Percentiles rank a stretch among this genome's conserved stretches.
phyloP scores from a whole-genome alignment of 2,329 filamentous ascomycete genomes.

The Chrysoporthe austroafricana region DNA sequence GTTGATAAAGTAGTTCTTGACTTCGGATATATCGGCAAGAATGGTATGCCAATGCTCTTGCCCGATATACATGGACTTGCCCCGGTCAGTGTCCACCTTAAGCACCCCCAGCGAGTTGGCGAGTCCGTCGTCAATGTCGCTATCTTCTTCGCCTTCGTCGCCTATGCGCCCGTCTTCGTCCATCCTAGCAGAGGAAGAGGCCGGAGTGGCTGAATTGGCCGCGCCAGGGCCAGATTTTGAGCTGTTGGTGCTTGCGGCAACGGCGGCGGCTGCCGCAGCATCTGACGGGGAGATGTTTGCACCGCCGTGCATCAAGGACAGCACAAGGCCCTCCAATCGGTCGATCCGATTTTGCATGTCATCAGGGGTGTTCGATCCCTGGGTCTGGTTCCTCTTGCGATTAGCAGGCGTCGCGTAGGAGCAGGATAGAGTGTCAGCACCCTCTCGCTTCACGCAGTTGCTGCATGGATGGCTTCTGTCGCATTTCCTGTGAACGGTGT shows the following conservation, averaged over 20 bases:
- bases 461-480: conserved; percentile 90
- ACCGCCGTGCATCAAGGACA: conserved; percentile 92
- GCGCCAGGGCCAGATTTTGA: conserved; percentile 40
- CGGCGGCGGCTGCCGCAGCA: conserved; percentile 37
- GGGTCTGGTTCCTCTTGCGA: conserved; percentile 75
- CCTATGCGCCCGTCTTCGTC: conserved; percentile 59
- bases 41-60: conserved; percentile 84
- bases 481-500: conserved; percentile 72
- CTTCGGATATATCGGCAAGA: conserved; percentile 82
- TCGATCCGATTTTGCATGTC: conserved; percentile 99
- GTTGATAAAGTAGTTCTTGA: conserved; percentile 84
- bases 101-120: conserved; percentile 79
- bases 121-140: conserved; percentile 69
- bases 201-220: conserved; percentile 46
- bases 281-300: conserved; percentile 49
- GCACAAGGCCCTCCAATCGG: conserved; percentile 85
- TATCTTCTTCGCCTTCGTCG: conserved; percentile 62
- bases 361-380: conserved; percentile 68
- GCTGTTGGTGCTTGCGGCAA: conserved; percentile 34
- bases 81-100: conserved; percentile 77
- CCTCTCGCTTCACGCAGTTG: conserved; percentile 91
- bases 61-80: conserved; percentile 79
- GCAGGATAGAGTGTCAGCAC: conserved; percentile 78
- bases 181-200: conserved; percentile 50
- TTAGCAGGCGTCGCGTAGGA: conserved; percentile 75